These are phyloP conservation scores for Diaporthe vexans DNA, from an alignment of 2,329 filamentous ascomycete genomes.

Conservation along the genomic window DNA sequence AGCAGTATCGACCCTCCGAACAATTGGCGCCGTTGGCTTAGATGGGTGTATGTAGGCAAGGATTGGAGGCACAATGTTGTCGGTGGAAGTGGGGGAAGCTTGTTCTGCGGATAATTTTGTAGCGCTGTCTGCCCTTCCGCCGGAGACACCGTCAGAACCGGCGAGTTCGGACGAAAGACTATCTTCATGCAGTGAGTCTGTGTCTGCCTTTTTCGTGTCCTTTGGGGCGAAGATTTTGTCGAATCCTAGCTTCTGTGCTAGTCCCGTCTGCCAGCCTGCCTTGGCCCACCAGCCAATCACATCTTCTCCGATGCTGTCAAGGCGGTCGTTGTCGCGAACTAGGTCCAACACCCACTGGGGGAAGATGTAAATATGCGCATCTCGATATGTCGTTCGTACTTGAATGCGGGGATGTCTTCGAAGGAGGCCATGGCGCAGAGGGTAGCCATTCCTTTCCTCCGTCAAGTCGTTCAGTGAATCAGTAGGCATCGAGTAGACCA, in stretches of 20 bases:
- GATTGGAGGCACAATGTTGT: slow-evolving; percentile 73
- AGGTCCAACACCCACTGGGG: slow-evolving; percentile 93
- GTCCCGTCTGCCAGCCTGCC: slow-evolving; percentile 87
- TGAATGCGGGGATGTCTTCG: slow-evolving; percentile 81
- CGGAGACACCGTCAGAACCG: slow-evolving; percentile 27
- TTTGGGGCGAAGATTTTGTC: slow-evolving; percentile 71
- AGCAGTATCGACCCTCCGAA: slow-evolving; percentile 90
- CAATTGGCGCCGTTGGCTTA: slow-evolving; percentile 70
- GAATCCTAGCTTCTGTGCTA: slow-evolving; percentile 83
- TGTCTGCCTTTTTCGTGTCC: slow-evolving; percentile 50
- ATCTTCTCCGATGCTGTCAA: slow-evolving; percentile 93
- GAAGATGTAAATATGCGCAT: slow-evolving; percentile 95
- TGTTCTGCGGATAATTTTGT: slow-evolving; percentile 24
- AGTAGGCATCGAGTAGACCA: slow-evolving; percentile 89
- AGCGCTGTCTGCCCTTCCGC: slow-evolving; percentile 12
- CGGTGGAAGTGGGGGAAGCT: slow-evolving; percentile 8
- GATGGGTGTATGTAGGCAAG: slow-evolving; percentile 85
- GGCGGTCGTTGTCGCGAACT: slow-evolving; percentile 80
- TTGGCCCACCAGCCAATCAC: slow-evolving; percentile 97
- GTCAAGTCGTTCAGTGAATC: slow-evolving; percentile 89
- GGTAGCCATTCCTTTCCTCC: slow-evolving; percentile 80
- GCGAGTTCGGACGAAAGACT: slow-evolving; percentile 47
- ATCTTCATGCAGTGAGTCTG: slow-evolving; percentile 47
- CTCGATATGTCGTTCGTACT: slow-evolving; percentile 86
- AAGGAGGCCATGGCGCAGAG: slow-evolving; percentile 82